Evolutionary conservation across 2,329 filamentous ascomycete species (phyloP).

Genomic region (Cadophora sp.): DNA sequence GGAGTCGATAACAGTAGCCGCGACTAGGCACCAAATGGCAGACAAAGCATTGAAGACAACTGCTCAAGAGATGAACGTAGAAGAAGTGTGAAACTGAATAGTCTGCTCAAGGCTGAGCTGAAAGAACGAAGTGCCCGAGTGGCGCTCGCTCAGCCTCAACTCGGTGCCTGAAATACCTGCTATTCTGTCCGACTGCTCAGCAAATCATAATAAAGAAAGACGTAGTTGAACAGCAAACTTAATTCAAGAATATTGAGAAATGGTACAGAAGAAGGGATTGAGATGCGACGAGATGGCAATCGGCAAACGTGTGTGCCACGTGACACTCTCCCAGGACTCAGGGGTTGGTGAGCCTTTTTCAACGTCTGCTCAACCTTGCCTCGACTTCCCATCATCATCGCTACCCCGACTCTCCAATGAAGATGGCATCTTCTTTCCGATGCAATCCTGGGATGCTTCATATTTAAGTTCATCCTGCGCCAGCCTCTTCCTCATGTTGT

Average conservation of each 20-base stretch:
- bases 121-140: not conserved
- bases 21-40: constrained; percentile 63
- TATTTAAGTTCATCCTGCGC: not conserved
- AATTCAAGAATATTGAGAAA: too few species aligned
- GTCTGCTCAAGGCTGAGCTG: not conserved
- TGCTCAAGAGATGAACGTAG: too few species aligned
- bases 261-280: too few species aligned
- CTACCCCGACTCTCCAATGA: not conserved
- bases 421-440: not conserved
- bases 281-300: too few species aligned
- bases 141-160: too few species aligned
- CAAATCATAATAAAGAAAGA: too few species aligned
- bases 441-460: not conserved
- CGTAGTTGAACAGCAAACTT: too few species aligned
- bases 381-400: not conserved
- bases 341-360: not conserved
- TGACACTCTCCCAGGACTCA: not conserved
- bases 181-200: too few species aligned
- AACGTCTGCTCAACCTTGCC: not conserved
- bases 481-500: not conserved
- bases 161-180: too few species aligned
- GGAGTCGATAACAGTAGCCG: constrained; percentile 52
- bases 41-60: constrained; percentile 41
- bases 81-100: too few species aligned
- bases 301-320: not conserved